phyloP scores from a whole-genome alignment of 1,284 basidiomycete species.

The Bjerkandera adusta region DNA sequence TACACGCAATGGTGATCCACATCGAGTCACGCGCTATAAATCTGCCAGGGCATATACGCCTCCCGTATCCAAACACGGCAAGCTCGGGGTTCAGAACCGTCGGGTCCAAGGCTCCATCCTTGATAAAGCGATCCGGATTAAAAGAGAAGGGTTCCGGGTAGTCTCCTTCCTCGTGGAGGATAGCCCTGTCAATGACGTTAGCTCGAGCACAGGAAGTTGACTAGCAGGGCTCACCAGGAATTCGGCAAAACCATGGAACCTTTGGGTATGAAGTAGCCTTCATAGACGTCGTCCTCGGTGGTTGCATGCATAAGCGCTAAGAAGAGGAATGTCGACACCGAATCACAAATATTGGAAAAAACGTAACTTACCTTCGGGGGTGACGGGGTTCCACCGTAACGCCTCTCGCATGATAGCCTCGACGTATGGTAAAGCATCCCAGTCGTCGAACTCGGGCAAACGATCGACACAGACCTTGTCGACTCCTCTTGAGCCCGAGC shows the following conservation, averaged over 20 bases:
- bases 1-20: conserved; percentile 15
- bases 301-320: conserved; percentile 17
- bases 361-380: not conserved
- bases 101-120: not conserved
- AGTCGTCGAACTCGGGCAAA: conserved; percentile 28
- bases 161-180: conserved; percentile 1
- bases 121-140: conserved; percentile 5
- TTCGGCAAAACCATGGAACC: conserved; percentile 24
- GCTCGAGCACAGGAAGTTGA: not conserved
- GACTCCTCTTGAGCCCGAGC: conserved; percentile 26
- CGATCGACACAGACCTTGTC: conserved; percentile 24
- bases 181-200: not conserved
- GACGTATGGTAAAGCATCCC: conserved; percentile 26
- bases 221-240: conserved; percentile 11
- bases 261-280: conserved; percentile 23
- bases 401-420: conserved; percentile 11
- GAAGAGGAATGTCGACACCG: not conserved
- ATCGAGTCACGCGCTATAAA: not conserved
- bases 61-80: conserved; percentile 16
- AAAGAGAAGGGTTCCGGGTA: conserved; percentile 4
- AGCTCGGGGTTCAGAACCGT: conserved; percentile 4
- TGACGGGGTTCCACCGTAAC: conserved; percentile 11
- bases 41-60: conserved; percentile 5
- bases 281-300: conserved; percentile 17
- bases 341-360: not conserved